Percentiles rank a stretch among this genome's conserved stretches.
Evolutionary conservation across 2,329 filamentous ascomycete species (phyloP).

Genomic region (Sarocladium brachiariae): DNA sequence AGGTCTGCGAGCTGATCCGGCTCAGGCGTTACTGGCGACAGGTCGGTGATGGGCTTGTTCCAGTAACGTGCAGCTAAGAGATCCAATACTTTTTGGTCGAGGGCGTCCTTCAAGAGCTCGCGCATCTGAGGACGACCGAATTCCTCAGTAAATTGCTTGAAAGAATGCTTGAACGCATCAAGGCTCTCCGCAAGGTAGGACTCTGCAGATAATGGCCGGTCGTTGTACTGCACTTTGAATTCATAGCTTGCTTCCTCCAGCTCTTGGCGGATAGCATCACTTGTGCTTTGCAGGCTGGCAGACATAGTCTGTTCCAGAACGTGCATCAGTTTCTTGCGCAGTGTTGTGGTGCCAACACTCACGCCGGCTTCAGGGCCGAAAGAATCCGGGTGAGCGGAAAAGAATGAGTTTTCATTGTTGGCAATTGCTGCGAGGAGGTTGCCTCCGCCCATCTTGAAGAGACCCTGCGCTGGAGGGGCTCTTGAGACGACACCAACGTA

Average conservation of each 20-base stretch:
- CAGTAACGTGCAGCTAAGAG: slow-evolving; percentile 90
- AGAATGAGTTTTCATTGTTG: slow-evolving; percentile 83
- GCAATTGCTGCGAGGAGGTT: slow-evolving; percentile 77
- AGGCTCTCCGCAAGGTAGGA: slow-evolving; percentile 94
- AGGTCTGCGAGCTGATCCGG: slow-evolving; percentile 69
- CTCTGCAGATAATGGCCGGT: slow-evolving; percentile 87
- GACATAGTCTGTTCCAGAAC: slow-evolving; percentile 98
- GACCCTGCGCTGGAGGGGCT: slow-evolving; percentile 59
- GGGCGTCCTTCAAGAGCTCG: slow-evolving; percentile 80
- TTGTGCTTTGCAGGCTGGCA: slow-evolving; percentile 78
- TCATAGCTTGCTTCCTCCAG: slow-evolving; percentile 96
- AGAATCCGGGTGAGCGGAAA: slow-evolving; percentile 73
- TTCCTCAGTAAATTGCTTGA: slow-evolving; percentile 84
- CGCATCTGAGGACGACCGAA: slow-evolving; percentile 89
- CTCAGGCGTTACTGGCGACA: slow-evolving; percentile 60
- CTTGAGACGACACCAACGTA: slow-evolving; percentile 94
- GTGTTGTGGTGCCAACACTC: slow-evolving; percentile 72
- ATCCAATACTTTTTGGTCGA: slow-evolving; percentile 93
- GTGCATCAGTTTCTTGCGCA: slow-evolving; percentile 94
- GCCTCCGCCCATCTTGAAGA: slow-evolving; percentile 74
- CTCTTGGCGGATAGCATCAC: slow-evolving; percentile 88
- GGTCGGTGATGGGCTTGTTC: slow-evolving; percentile 89
- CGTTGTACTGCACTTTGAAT: slow-evolving; percentile 99
- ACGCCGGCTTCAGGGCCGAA: slow-evolving; percentile 70
- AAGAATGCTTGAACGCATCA: slow-evolving; percentile 95